Percentiles rank a stretch among this genome's conserved stretches.
phyloP scores from a whole-genome alignment of 2,329 filamentous ascomycete genomes.

The Penicillium verrucosum region DNA sequence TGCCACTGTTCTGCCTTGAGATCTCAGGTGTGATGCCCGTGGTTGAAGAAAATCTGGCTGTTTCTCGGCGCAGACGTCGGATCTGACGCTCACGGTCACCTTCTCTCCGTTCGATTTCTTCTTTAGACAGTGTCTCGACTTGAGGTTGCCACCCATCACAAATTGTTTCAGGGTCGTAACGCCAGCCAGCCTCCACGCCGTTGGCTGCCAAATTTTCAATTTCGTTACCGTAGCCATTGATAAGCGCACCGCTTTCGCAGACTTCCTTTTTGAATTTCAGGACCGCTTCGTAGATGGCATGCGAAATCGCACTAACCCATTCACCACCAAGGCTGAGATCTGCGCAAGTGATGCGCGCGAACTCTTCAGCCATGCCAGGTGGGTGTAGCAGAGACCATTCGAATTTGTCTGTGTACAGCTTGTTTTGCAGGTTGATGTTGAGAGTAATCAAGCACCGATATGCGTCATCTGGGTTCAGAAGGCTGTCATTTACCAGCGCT shows the following conservation, averaged over 20 bases:
- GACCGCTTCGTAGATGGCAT: constrained; percentile 95
- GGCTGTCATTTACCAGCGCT: constrained; percentile 59
- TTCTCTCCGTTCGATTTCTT: constrained; percentile 96
- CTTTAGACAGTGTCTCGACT: constrained; percentile 78
- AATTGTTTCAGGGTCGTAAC: constrained; percentile 88
- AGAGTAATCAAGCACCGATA: constrained; percentile 90
- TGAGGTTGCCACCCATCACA: constrained; percentile 82
- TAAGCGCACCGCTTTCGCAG: constrained; percentile 82
- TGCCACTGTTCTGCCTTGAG: constrained; percentile 52
- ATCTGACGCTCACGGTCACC: constrained; percentile 91
- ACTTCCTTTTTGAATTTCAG: constrained; percentile 92
- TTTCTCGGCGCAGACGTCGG: constrained; percentile 80
- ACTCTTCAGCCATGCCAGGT: constrained; percentile 84
- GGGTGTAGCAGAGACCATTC: constrained; percentile 95
- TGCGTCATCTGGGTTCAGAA: constrained; percentile 86
- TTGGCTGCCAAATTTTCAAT: constrained; percentile 87
- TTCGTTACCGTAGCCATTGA: constrained; percentile 64
- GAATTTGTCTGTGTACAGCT: constrained; percentile 93
- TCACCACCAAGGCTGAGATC: constrained; percentile 87
- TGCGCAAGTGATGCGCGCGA: constrained; percentile 87
- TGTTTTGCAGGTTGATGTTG: constrained; percentile 86
- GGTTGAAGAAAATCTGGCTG: constrained; percentile 84
- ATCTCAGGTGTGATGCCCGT: constrained; percentile 75
- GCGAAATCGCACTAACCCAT: constrained; percentile 91
- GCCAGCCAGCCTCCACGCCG: constrained; percentile 82